Percentiles rank a stretch among this genome's conserved stretches.
phyloP scores from a whole-genome alignment of 768 basidiomycete species.

The Hygrophorus pudorinus region DNA sequence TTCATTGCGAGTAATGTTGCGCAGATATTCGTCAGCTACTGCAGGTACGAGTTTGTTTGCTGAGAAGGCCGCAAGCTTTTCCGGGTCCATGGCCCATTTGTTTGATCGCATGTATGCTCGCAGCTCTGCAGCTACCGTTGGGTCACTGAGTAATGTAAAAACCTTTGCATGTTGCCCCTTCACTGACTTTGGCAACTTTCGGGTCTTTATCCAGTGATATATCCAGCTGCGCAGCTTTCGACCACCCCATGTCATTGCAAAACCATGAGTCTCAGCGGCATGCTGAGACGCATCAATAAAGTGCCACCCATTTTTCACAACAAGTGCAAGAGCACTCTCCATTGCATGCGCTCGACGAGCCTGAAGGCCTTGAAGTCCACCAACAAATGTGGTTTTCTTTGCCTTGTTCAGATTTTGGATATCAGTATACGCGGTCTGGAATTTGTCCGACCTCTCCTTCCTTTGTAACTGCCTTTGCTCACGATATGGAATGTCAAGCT shows the following conservation, averaged over 20 bases:
- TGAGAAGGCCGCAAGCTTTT: conserved; percentile 13
- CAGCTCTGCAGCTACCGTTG: conserved; percentile 7
- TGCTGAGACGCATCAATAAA: too few relatives aligned
- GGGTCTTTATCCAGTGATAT: conserved; percentile 6
- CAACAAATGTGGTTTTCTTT: conserved; percentile 8
- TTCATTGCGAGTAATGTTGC: conserved; percentile 10
- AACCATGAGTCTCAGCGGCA: conserved; percentile 16
- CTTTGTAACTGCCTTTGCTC: too few relatives aligned
- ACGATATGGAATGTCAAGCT: too few relatives aligned
- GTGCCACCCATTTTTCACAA: conserved; percentile 10
- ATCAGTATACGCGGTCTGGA: conserved; percentile 4
- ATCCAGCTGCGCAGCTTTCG: conserved; percentile 8
- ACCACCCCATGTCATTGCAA: conserved; percentile 8
- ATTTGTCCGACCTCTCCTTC: too few relatives aligned
- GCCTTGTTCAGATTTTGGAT: conserved; percentile 11
- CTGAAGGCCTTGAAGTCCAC: conserved; percentile 14
- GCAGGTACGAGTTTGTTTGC: conserved; percentile 11
- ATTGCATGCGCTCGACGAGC: conserved; percentile 14
- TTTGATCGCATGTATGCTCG: too few relatives aligned
- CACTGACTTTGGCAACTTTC: conserved; percentile 9
- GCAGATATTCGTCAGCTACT: conserved; percentile 12
- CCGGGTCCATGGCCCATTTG: conserved; percentile 18
- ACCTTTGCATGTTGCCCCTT: conserved; percentile 11
- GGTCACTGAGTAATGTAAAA: conserved; percentile 11
- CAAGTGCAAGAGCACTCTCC: conserved; percentile 12